Base-by-base conservation (phyloP, 129 eudicot species). In the Apium graveolens region DNA sequence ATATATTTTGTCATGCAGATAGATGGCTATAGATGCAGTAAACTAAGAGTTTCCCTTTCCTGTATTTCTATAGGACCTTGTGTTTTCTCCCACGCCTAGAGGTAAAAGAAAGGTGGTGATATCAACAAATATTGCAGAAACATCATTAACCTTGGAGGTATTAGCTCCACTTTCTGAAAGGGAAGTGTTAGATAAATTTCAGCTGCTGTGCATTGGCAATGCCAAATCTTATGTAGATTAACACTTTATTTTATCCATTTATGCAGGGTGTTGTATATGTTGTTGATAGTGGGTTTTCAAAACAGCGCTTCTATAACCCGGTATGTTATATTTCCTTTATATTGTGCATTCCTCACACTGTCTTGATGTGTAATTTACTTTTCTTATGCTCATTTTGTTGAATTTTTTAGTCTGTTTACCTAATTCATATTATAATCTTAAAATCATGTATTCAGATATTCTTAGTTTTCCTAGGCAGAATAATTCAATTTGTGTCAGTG, bases 81-180 rank as follows among this genome's bases (percentile, higher is more conserved):
- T 96, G 41, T 96, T 96, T 84, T 85, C 99, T 77, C 97, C 97
- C 46, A 90, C 93, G 43, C 97, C 97, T 70, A 90, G 93, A 82
- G 99, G 97, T 75, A 92, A 96, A 85, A 86, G 99, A 82, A 96
- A 96, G 82, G 99, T 92, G 77, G 89, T 96, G 75, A 83, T 96
- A 72, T 96, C 99, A 82, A 96, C 99, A 80, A 96, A 96, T 84
- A 92, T 96, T 82, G 99, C 99, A 3, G 99, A 96, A 84, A 96
- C 99, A 68, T 96, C 99, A 49, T 83, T 96, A 72, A 96, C 97
- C 38, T 82, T 96, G 83, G 97, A 96, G 99, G 99, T 92, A 87
- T 74, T 43, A 43, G 18, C 27, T 48, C 75, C 55, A 70, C 31
- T 6, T 38, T 70, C 26, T 80, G 48, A 65, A 65, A 53, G 49